phyloP scores from a whole-genome alignment of 2,329 filamentous ascomycete species.

The Phoma herbarum region DNA sequence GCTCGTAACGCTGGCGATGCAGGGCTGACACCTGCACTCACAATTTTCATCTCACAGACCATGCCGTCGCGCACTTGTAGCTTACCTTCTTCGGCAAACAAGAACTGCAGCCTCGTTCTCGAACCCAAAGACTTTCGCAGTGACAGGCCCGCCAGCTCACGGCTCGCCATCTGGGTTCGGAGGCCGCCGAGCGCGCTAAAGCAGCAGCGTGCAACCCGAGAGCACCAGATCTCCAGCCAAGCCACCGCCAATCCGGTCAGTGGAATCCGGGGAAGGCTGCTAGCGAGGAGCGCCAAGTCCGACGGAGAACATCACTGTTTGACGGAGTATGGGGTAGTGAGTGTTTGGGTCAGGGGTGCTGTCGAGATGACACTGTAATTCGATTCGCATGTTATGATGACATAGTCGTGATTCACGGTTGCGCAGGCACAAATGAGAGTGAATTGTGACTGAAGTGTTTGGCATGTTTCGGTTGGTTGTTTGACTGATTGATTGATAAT shows the following conservation, averaged over 20 bases:
- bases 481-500: conserved; percentile 17
- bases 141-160: not conserved
- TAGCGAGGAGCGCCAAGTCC: conserved; percentile 17
- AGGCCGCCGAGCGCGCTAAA: conserved; percentile 19
- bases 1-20: not conserved
- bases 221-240: conserved; percentile 16
- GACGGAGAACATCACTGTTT: conserved; percentile 17
- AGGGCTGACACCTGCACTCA: not conserved
- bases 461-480: too few species aligned
- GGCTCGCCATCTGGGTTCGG: conserved; percentile 1
- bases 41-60: conserved; percentile 4
- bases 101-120: conserved; percentile 15
- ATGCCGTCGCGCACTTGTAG: not conserved
- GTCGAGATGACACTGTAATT: not conserved
- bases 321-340: not conserved
- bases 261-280: conserved; percentile 16
- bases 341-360: not conserved
- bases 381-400: not conserved
- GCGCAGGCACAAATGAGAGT: not conserved
- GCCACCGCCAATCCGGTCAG: conserved; percentile 17
- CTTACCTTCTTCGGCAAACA: not conserved
- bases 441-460: conserved; percentile 2
- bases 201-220: not conserved
- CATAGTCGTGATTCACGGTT: not conserved
- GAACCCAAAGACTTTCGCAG: conserved; percentile 11